phyloP scores from a whole-genome alignment of 2,329 filamentous ascomycete species.

The Xenosphaeropsis pyriputrescens region DNA sequence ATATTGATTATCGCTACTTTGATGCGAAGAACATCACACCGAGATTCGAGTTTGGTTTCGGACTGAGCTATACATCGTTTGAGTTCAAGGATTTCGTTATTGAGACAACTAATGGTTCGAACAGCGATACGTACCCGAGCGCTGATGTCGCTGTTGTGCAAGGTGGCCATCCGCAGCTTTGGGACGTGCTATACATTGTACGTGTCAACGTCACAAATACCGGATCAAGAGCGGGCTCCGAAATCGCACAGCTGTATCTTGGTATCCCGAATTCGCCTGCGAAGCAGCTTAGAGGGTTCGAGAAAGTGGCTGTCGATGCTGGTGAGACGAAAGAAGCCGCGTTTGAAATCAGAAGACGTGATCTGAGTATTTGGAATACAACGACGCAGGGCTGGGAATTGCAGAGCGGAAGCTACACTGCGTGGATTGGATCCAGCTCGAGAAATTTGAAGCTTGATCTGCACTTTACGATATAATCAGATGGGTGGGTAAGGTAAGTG shows the following conservation, averaged over 20 bases:
- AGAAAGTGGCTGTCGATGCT: slow-evolving; percentile 56
- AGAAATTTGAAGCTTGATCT: slow-evolving; percentile 10
- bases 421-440: slow-evolving; percentile 14
- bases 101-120: slow-evolving; percentile 22
- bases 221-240: slow-evolving; percentile 34
- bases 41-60: slow-evolving; percentile 76
- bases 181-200: slow-evolving; percentile 31
- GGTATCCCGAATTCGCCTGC: slow-evolving; percentile 53
- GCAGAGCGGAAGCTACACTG: slow-evolving; percentile 13
- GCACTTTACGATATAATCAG: slow-evolving; percentile 3
- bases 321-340: slow-evolving; percentile 52
- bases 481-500: not conserved
- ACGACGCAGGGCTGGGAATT: slow-evolving; percentile 65
- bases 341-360: slow-evolving; percentile 59
- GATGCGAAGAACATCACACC: slow-evolving; percentile 62
- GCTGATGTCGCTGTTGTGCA: slow-evolving; percentile 19
- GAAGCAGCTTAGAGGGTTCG: slow-evolving; percentile 62
- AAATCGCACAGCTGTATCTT: slow-evolving; percentile 54
- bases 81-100: slow-evolving; percentile 31
- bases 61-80: slow-evolving; percentile 56
- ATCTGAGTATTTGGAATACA: slow-evolving; percentile 78
- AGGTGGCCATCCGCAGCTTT: slow-evolving; percentile 27
- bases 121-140: slow-evolving; percentile 15
- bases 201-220: slow-evolving; percentile 40
- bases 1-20: slow-evolving; percentile 83